Base-by-base conservation (phyloP, 805 yeast species). In the Saccharomyces eubayanus region DNA sequence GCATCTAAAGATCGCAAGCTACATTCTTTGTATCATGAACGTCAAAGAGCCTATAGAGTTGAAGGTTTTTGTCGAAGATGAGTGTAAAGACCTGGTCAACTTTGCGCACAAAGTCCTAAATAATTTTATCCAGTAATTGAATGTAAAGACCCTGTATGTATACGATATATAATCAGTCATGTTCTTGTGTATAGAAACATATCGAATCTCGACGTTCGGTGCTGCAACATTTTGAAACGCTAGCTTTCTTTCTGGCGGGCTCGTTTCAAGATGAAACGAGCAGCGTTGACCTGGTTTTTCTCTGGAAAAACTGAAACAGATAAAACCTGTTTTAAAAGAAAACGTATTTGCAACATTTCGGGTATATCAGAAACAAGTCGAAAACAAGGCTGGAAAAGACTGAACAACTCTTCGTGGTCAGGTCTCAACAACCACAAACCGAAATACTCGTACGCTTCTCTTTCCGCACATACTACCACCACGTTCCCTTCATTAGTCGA, bases 1-100 rank as follows among this genome's bases (percentile, higher is more conserved):
- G 31, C 71, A 70, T 48, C 53, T 70, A 29, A 71, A 70, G 40
- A 51, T 72, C 5, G 66, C 71, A 1, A 68, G 74, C 51, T 72
- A 66, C 51, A 49, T 62, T n/a, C 56, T 63, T 0, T 59, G 72
- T 24, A 59, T 63, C 2, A 46, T 53, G 5, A 59, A 60, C 50
- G 59, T 62, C 31, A 56, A 64, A n/a, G 49, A 54, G 1, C 50
- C 46, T 0, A 55, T n/a, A 10, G 52, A 58, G 24, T 40, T 60
- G 14, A 53, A 45, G 43, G 14, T 11, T 9, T 49, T 51, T 53
- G 20, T 56, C 28, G 49, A 29, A 27, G 27, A 53, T 46, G 43
- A 55, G 2, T 59, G 63, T 47, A 56, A 57, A 2, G 31, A 48
- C 1, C 50, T 70, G 36, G 28, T 55, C 2, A 21, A 30, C 3